phyloP scores from a whole-genome alignment of 75 land plant genomes.

The Pinus albicaulis region DNA sequence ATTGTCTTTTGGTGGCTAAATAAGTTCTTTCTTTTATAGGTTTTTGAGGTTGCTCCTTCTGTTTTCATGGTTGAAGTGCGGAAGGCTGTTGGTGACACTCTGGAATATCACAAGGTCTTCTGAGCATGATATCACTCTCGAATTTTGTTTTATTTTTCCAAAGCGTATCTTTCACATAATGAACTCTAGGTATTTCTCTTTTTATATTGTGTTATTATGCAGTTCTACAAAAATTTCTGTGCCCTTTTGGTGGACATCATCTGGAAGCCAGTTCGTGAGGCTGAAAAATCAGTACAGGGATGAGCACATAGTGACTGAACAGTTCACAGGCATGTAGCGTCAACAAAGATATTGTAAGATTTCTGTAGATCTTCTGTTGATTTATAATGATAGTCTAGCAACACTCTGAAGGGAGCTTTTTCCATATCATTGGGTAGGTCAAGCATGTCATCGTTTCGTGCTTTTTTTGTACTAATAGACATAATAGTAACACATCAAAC shows the following conservation, averaged over 20 bases:
- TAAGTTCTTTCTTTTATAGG: constrained; percentile 20
- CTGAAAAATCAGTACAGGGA: constrained; percentile 2
- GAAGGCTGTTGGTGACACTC: constrained; percentile 79
- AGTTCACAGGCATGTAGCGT: background rate
- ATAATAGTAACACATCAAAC: background rate
- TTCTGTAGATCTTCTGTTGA: background rate
- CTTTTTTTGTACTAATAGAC: background rate
- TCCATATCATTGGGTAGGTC: background rate
- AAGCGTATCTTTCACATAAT: background rate
- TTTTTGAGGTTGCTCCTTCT: constrained; percentile 91
- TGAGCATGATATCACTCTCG: background rate
- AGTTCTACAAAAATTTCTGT: constrained; percentile 80
- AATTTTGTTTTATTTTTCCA: background rate
- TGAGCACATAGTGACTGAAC: background rate
- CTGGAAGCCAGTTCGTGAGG: constrained; percentile 48
- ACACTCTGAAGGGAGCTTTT: background rate
- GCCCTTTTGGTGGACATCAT: constrained; percentile 51
- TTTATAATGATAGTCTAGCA: background rate
- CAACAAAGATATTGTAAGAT: background rate
- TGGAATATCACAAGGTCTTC: constrained; percentile 86
- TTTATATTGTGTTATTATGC: constrained; percentile 14
- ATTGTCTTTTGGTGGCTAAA: background rate
- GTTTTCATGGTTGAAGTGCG: constrained; percentile 88
- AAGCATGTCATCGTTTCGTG: background rate
- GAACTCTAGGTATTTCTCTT: background rate